A percentile compares a stretch with the other conserved stretches of the same genome.
Conservation (phyloP, 805 yeast genomes). For the Candida nitratophila region DNA sequence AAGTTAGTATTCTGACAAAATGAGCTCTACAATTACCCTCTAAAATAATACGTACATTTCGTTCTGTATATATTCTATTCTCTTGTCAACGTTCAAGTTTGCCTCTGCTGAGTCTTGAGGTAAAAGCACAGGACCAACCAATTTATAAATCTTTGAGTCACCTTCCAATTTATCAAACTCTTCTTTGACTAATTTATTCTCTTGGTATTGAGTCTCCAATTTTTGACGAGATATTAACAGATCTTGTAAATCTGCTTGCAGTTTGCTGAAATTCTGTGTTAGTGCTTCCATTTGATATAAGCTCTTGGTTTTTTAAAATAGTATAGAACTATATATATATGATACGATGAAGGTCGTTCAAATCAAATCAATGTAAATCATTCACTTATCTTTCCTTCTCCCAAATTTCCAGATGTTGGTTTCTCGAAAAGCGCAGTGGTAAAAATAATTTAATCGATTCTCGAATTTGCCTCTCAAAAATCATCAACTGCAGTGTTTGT, state of each 20-base stretch:
- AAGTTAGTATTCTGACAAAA: background rate
- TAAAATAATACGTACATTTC: constrained; percentile 43
- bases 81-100: constrained; percentile 71
- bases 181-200: constrained; percentile 78
- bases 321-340: background rate
- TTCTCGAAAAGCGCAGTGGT: too few species aligned
- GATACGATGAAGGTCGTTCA: background rate
- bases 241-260: constrained; percentile 31
- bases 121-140: constrained; percentile 85
- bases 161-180: constrained; percentile 60
- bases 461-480: too few species aligned
- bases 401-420: too few species aligned
- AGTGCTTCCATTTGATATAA: constrained; percentile 19
- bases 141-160: constrained; percentile 74
- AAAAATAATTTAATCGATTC: too few species aligned
- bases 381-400: too few species aligned
- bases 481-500: too few species aligned
- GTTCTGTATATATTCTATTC: constrained; percentile 77
- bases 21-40: too few species aligned
- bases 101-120: constrained; percentile 89
- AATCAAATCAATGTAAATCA: too few species aligned
- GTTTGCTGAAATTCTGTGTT: constrained; percentile 16
- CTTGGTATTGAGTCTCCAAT: constrained; percentile 91
- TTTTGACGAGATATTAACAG: constrained; percentile 70
- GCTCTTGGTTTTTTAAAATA: too few species aligned